A percentile compares a stretch with the other conserved stretches of the same genome.
Conservation (phyloP, 108 stramenopile species). For the Conticribra guillardii region DNA sequence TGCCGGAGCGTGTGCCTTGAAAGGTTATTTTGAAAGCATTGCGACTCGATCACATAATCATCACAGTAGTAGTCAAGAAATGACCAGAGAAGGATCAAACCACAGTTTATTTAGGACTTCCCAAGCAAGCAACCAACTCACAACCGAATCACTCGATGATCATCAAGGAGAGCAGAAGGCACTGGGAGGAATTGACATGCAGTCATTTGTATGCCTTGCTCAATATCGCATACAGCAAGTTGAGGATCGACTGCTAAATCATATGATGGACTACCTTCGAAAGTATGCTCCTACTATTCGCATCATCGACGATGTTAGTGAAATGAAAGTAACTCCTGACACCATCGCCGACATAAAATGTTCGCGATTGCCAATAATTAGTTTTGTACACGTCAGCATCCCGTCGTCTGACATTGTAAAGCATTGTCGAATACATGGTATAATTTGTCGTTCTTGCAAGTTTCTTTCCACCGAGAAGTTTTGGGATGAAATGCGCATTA, state of each 20-base stretch:
- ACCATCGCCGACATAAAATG: not conserved
- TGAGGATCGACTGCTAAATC: constrained; percentile 15
- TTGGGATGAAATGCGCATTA: constrained; percentile 39
- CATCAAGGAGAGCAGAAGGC: too few species aligned
- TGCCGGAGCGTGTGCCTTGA: constrained; percentile 67
- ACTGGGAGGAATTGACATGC: too few species aligned
- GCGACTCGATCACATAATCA: constrained; percentile 5
- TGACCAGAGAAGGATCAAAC: too few species aligned
- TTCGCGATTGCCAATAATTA: constrained; percentile 63
- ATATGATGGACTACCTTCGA: constrained; percentile 19
- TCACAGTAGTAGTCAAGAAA: constrained; percentile 5
- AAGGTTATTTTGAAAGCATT: constrained; percentile 53
- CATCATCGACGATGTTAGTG: constrained; percentile 41
- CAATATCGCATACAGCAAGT: constrained; percentile 15
- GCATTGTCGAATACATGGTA: constrained; percentile 49
- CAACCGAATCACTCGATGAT: too few species aligned
- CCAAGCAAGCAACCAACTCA: not conserved
- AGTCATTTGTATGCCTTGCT: too few species aligned
- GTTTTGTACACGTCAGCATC: constrained; percentile 61
- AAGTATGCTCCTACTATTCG: constrained; percentile 25
- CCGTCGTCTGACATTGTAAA: constrained; percentile 54
- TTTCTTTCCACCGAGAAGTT: constrained; percentile 67
- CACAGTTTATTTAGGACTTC: not conserved
- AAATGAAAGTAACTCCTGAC: constrained; percentile 18
- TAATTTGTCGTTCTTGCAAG: constrained; percentile 66